Evolutionary conservation across 2,329 filamentous ascomycete genomes (phyloP).

Genomic region (Proliferodiscus dingleyae): DNA sequence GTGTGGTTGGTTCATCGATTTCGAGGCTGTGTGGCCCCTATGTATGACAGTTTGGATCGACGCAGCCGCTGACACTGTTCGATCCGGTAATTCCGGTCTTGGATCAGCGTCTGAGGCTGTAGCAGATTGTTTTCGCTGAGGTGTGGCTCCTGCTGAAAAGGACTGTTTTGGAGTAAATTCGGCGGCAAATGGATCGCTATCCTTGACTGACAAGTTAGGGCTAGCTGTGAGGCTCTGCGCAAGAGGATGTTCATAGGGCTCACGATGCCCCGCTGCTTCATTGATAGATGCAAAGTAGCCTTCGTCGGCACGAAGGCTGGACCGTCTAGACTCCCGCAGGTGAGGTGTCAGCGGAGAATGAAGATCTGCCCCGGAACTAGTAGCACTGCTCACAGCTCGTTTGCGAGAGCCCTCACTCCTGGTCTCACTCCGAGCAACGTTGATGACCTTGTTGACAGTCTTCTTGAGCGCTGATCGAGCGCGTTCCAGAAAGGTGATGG

Average conservation of each 20-base stretch:
- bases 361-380: conserved; percentile 57
- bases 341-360: conserved; percentile 41
- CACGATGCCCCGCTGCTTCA: conserved; percentile 32
- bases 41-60: conserved; percentile 30
- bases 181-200: conserved; percentile 26
- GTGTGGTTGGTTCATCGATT: conserved; percentile 33
- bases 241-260: conserved; percentile 63
- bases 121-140: conserved; percentile 30
- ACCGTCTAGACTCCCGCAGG: conserved; percentile 40
- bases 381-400: conserved; percentile 56
- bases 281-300: conserved; percentile 44
- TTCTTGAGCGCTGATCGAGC: conserved; percentile 75
- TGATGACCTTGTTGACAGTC: conserved; percentile 56
- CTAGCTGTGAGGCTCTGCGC: conserved; percentile 70
- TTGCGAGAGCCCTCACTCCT: conserved; percentile 52
- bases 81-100: conserved; percentile 34
- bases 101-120: conserved; percentile 35
- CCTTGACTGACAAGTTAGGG: conserved; percentile 47
- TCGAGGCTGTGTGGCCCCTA: conserved; percentile 28
- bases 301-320: conserved; percentile 56
- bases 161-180: conserved; percentile 37
- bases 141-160: conserved; percentile 35
- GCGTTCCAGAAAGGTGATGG: conserved; percentile 80
- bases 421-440: conserved; percentile 37
- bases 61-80: conserved; percentile 27